Evolutionary conservation across 768 basidiomycete species (phyloP).

Genomic region (Aureoboletus auriporus): DNA sequence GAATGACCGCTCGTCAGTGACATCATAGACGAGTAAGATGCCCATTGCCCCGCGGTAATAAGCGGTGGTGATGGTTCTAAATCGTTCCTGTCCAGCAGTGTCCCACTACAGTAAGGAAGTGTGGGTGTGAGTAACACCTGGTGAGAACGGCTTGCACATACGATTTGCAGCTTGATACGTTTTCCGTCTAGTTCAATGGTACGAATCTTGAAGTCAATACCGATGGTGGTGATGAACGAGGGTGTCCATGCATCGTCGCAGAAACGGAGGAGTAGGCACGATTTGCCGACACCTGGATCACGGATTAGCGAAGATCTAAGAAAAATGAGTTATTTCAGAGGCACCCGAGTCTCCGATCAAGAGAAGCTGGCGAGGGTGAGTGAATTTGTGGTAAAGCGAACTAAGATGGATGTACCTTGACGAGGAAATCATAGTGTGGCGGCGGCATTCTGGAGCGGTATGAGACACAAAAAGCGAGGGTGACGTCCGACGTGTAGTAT

Average conservation of each 20-base stretch:
- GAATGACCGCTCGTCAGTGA: constrained; percentile 92
- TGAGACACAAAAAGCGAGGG: neutral
- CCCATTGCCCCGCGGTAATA: constrained; percentile 99
- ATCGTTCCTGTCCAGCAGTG: constrained; percentile 97
- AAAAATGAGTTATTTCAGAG: neutral
- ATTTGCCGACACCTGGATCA: constrained; percentile 85
- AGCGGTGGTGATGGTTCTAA: constrained; percentile 96
- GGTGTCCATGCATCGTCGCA: constrained; percentile 99
- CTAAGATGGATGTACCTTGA: constrained; percentile 57
- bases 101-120: constrained; percentile 70
- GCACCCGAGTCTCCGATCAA: constrained; percentile 95
- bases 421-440: constrained; percentile 95
- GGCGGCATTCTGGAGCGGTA: constrained; percentile 60
- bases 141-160: constrained; percentile 36
- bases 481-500: neutral
- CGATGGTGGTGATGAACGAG: constrained; percentile 98
- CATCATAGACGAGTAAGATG: constrained; percentile 97
- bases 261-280: constrained; percentile 92
- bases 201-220: constrained; percentile 99
- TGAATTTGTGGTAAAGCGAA: neutral
- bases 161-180: constrained; percentile 98
- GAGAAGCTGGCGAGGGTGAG: constrained; percentile 55
- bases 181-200: constrained; percentile 98
- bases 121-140: neutral
- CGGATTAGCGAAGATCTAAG: constrained; percentile 9